Percentiles rank a stretch among this genome's conserved stretches.
These are phyloP conservation scores for Aspergillus sp. DNA, from an alignment of 2,329 filamentous ascomycete genomes.

Conservation along the genomic window DNA sequence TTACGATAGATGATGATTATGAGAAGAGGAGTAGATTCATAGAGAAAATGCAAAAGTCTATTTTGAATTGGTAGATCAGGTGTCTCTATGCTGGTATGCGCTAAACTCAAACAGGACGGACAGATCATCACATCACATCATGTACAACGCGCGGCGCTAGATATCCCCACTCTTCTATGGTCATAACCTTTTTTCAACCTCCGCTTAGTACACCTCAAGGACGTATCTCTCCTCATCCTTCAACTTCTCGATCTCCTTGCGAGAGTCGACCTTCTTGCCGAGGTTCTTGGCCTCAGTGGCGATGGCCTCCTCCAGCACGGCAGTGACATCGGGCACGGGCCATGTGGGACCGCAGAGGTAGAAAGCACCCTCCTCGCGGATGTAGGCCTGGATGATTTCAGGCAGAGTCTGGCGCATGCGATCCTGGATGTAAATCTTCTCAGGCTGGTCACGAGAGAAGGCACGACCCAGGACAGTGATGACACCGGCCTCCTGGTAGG, in stretches of 20 bases:
- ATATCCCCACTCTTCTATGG: neutral
- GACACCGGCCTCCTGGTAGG: constrained; percentile 91
- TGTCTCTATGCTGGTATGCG: constrained; percentile 2
- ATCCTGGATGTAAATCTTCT: constrained; percentile 99
- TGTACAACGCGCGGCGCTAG: neutral
- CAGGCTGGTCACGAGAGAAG: constrained; percentile 92
- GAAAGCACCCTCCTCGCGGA: constrained; percentile 85
- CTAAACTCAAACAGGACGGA: constrained; percentile 1
- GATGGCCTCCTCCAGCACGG: constrained; percentile 91
- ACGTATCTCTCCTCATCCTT: constrained; percentile 96
- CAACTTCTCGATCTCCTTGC: constrained; percentile 92
- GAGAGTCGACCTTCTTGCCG: constrained; percentile 76
- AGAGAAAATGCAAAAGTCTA: neutral
- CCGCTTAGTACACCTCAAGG: constrained; percentile 83
- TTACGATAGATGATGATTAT: constrained; percentile 3
- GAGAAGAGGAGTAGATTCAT: neutral
- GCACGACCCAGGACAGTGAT: constrained; percentile 91
- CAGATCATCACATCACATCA: constrained; percentile 3
- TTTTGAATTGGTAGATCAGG: neutral
- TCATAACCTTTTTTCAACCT: neutral
- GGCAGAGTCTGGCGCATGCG: constrained; percentile 86
- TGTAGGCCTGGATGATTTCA: constrained; percentile 83
- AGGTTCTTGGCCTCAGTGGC: constrained; percentile 67
- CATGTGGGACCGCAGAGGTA: constrained; percentile 98
- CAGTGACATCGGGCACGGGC: constrained; percentile 96